Evolutionary conservation across 805 yeast species (phyloP).

Genomic region (Kuraishia capsulata): DNA sequence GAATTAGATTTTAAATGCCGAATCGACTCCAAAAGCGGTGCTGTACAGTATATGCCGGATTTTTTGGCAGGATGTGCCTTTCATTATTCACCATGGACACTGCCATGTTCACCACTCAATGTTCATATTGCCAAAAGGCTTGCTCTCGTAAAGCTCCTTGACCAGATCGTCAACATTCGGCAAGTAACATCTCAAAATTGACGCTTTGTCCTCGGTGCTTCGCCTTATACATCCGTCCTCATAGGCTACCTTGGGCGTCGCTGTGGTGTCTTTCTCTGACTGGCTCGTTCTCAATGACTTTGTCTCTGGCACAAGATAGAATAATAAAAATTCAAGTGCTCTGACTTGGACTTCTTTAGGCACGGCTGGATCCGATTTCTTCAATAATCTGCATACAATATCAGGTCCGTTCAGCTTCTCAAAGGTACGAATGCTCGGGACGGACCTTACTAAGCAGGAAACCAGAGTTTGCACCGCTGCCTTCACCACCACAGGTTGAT

Average conservation of each 20-base stretch:
- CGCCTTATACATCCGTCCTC: slow-evolving; percentile 20
- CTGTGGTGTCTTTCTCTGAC: not conserved
- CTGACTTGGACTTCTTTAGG: slow-evolving; percentile 51
- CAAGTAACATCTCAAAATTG: slow-evolving; percentile 29
- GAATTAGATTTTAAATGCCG: too few relatives aligned
- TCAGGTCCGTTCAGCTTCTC: slow-evolving; percentile 50
- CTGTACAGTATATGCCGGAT: too few relatives aligned
- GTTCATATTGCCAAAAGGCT: slow-evolving; percentile 40
- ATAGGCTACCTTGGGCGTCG: not conserved
- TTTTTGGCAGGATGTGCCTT: too few relatives aligned
- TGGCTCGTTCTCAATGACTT: too few relatives aligned
- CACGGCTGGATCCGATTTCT: slow-evolving; percentile 23
- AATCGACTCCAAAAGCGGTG: too few relatives aligned
- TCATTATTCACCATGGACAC: too few relatives aligned
- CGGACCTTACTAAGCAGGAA: slow-evolving; percentile 47
- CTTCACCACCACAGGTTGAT: slow-evolving; percentile 19
- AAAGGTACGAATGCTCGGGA: slow-evolving; percentile 47
- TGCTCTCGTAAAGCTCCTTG: slow-evolving; percentile 31
- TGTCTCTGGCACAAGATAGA: slow-evolving; percentile 59
- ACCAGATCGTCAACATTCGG: slow-evolving; percentile 39
- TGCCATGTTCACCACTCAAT: slow-evolving; percentile 47
- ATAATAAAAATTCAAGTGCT: slow-evolving; percentile 59
- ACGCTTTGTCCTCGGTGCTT: slow-evolving; percentile 35
- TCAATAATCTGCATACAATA: slow-evolving; percentile 36
- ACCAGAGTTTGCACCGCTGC: slow-evolving; percentile 45